A percentile compares a stretch with the other conserved stretches of the same genome.
These are phyloP conservation scores for Hygrocybe punicea DNA, from an alignment of 768 basidiomycete species.

Conservation along the genomic window DNA sequence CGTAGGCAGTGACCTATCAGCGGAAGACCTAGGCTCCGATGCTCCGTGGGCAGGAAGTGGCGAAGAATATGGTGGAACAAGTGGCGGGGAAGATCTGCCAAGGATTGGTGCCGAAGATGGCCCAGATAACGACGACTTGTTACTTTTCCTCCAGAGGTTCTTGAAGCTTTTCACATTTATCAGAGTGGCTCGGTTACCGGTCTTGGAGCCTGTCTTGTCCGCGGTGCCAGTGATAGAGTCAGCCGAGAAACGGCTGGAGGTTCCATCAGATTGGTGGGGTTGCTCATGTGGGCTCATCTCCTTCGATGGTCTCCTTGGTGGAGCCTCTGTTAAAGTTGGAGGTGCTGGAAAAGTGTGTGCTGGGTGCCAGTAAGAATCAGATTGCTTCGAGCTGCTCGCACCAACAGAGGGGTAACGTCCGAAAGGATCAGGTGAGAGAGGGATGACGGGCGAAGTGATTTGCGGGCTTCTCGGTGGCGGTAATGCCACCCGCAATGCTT, in stretches of 20 bases:
- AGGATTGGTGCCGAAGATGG: slow-evolving; percentile 20
- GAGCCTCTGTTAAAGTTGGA: not conserved
- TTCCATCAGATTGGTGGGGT: slow-evolving; percentile 4
- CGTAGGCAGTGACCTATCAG: not conserved
- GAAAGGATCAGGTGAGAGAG: slow-evolving; percentile 82
- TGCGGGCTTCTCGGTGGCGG: slow-evolving; percentile 23
- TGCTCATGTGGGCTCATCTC: not conserved
- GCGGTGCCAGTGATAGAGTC: slow-evolving; percentile 62
- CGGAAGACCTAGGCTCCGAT: slow-evolving; percentile 1
- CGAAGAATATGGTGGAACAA: slow-evolving; percentile 35
- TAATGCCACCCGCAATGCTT: slow-evolving; percentile 44
- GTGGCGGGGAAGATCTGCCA: slow-evolving; percentile 33
- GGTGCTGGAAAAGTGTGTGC: not conserved
- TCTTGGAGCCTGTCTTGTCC: slow-evolving; percentile 28
- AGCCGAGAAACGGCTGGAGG: slow-evolving; percentile 70
- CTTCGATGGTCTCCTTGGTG: not conserved
- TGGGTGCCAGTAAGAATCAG: slow-evolving; percentile 46
- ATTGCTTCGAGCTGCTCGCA: slow-evolving; percentile 19
- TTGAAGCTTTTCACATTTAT: slow-evolving; percentile 73
- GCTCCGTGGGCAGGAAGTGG: slow-evolving; percentile 33
- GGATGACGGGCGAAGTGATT: slow-evolving; percentile 59
- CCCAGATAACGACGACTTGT: slow-evolving; percentile 41
- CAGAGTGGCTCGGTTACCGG: slow-evolving; percentile 37
- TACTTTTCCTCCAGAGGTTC: slow-evolving; percentile 77
- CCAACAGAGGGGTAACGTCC: slow-evolving; percentile 60